Base-by-base conservation (phyloP, 2,329 filamentous ascomycete species). In the Whalleya microplaca region DNA sequence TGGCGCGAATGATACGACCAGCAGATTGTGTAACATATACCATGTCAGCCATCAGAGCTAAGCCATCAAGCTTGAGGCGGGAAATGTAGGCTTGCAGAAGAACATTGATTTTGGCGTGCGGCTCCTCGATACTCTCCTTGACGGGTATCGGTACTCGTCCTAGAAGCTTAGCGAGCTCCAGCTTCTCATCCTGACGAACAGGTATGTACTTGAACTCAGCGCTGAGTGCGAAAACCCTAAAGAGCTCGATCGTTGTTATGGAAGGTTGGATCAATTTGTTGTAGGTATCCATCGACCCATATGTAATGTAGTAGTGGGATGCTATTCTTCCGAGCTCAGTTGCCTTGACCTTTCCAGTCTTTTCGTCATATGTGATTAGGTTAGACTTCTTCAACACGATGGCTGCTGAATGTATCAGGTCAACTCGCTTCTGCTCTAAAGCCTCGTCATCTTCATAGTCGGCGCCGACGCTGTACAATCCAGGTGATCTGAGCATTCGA, bases 191-290 rank as follows among this genome's bases (percentile, higher is more conserved):
- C 70, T 97, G 93, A 42, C 95, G 89, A 37, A 99, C 94, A 1
- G 95, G 95, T 42, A 99, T 99, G 73, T 96, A 99, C 75, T 97
- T 98, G 82, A 99, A 99, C 74, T 99, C 95, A 53, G 96, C 92
- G 69, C 95, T 98, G 37, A 98, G 83, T 12, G 96, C 89, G 71
- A 99, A 99, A 23, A 99, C 88, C 42, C 96, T 88, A 86, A 99
- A 98, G 42, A 99, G 84, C 75, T 99, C 95, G 62, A 99, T 96
- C 5, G 91, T 91, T 21, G 90, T 92, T 66, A 97, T 95, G 10
- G 89, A 92, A 14, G 94, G 92, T 71, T 97, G 93, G 46, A 99
- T 91, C 64, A 98, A 89, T 71, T 90, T 91, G 72, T 96, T 96
- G 78, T 99, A 99, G 1, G 91, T 97, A 64, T 94, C 84, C 95